Base-by-base conservation (phyloP, 2,329 filamentous ascomycete species). In the Talaromyces pinophilus region DNA sequence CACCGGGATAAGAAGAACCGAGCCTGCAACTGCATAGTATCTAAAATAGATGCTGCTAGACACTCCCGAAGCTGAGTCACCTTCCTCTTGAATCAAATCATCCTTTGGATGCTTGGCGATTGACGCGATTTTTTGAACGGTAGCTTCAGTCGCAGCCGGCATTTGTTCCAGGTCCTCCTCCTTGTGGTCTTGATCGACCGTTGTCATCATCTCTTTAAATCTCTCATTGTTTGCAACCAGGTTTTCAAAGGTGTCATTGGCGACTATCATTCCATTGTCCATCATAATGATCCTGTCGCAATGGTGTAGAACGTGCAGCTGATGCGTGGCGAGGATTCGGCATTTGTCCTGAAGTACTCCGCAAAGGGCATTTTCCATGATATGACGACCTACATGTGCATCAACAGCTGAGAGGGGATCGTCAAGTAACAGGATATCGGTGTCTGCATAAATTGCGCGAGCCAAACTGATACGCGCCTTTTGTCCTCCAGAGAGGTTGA, bases 221-320 rank as follows among this genome's bases (percentile, higher is more conserved):
- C 85, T 89, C 17, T 82, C 81, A 71, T 94, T 89, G 68, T 89
- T 83, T 10, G 82, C 82, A 88, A 95, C 94, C 19, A 97, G 84
- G 68, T 93, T 92, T 48, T 90, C 86, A 72, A 93, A 96, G 0
- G 92, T 96, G 70, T 93, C 92, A 50, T 96, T 83, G n/a, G 92
- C 92, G 76, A 90, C 87, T 64, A 96, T 89, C 66, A 84, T 87
- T 66, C 93, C 93, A 11, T 87, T 87, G 64, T 96, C 90, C 86
- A 97, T 92, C 90, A 92, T 93, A 62, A 96, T 87, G 70, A 97
- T 93, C 50, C 92, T 86, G 74, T 97, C 93, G 71, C 92, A 96
- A 52, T 92, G 88, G 74, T 86, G 92, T 5, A 97, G 84, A 63
- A 96, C 92, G 83, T 93, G 94, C 17, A 97, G 86, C 76, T 97